Percentiles rank a stretch among this genome's conserved stretches.
phyloP scores from a whole-genome alignment of 805 yeast genomes.

The Candida sakaeoensis region DNA sequence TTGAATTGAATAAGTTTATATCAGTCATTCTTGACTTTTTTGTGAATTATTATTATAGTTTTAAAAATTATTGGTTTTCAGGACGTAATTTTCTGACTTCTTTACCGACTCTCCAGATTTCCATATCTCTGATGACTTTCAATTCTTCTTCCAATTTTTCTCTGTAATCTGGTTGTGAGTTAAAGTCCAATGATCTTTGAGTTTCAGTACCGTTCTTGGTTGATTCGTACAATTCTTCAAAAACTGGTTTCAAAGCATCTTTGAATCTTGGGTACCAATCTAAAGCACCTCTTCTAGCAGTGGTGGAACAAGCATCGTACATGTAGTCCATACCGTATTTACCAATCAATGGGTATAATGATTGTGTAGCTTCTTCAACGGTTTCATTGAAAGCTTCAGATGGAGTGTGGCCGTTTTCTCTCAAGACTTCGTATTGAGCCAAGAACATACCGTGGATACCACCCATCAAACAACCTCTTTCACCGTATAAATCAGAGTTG shows the following conservation, averaged over 20 bases:
- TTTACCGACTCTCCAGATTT: slow-evolving; percentile 99
- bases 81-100: slow-evolving; percentile 99
- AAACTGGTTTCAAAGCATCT: slow-evolving; percentile 98
- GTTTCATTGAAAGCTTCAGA: slow-evolving; percentile 99
- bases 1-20: slow-evolving; percentile 21
- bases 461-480: slow-evolving; percentile 99
- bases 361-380: slow-evolving; percentile 99
- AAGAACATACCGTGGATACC: slow-evolving; percentile 99
- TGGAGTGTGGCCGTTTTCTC: slow-evolving; percentile 99
- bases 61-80: slow-evolving; percentile 75
- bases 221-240: slow-evolving; percentile 91
- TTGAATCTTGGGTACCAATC: slow-evolving; percentile 99
- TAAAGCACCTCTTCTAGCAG: slow-evolving; percentile 99
- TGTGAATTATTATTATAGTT: slow-evolving; percentile 9
- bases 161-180: slow-evolving; percentile 98
- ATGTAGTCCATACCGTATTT: slow-evolving; percentile 99
- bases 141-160: slow-evolving; percentile 92
- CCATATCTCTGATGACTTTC: slow-evolving; percentile 90
- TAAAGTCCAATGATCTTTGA: slow-evolving; percentile 95
- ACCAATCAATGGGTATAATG: slow-evolving; percentile 97
- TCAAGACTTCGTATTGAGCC: slow-evolving; percentile 98
- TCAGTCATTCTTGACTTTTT: slow-evolving; percentile 42
- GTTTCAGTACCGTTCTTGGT: slow-evolving; percentile 97
- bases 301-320: slow-evolving; percentile 99
- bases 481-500: slow-evolving; percentile 98